These are phyloP conservation scores for Inonotus hispidus DNA, from an alignment of 1,284 basidiomycete genomes.

Conservation along the genomic window DNA sequence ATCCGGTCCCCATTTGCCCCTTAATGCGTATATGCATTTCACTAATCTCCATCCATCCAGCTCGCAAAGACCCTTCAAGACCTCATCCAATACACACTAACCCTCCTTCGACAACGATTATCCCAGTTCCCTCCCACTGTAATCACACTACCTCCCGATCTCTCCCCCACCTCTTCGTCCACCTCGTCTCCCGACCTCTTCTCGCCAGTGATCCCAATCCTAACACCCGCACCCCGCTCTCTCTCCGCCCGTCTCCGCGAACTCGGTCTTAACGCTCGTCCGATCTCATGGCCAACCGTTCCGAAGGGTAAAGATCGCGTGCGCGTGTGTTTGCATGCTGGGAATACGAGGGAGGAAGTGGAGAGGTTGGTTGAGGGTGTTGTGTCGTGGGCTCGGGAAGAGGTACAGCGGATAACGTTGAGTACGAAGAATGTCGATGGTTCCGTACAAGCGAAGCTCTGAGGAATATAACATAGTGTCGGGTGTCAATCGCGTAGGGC, in stretches of 20 bases:
- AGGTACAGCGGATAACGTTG: background rate
- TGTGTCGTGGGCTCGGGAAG: conserved; percentile 42
- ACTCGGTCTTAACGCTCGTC: conserved; percentile 64
- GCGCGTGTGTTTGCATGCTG: conserved; percentile 77
- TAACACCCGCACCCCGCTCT: conserved; percentile 69
- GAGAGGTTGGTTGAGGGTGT: conserved; percentile 47
- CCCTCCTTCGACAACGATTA: conserved; percentile 31
- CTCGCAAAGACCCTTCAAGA: conserved; percentile 38
- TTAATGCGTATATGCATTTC: too few relatives aligned
- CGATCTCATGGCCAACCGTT: conserved; percentile 83
- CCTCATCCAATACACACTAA: conserved; percentile 36
- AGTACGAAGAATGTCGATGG: background rate
- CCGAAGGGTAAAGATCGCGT: conserved; percentile 81
- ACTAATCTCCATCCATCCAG: conserved; percentile 28
- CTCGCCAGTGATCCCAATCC: conserved; percentile 78
- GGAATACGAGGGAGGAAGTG: conserved; percentile 63
- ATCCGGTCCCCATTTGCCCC: too few relatives aligned
- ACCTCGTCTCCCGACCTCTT: background rate
- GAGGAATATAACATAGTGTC: background rate
- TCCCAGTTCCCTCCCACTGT: conserved; percentile 35
- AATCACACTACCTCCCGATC: conserved; percentile 39
- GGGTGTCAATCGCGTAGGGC: conserved; percentile 49
- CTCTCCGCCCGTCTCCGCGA: conserved; percentile 62
- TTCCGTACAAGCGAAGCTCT: conserved; percentile 15
- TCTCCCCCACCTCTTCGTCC: conserved; percentile 22